Evolutionary conservation across 805 yeast genomes (phyloP).

Genomic region (Kuraishia piskuri): DNA sequence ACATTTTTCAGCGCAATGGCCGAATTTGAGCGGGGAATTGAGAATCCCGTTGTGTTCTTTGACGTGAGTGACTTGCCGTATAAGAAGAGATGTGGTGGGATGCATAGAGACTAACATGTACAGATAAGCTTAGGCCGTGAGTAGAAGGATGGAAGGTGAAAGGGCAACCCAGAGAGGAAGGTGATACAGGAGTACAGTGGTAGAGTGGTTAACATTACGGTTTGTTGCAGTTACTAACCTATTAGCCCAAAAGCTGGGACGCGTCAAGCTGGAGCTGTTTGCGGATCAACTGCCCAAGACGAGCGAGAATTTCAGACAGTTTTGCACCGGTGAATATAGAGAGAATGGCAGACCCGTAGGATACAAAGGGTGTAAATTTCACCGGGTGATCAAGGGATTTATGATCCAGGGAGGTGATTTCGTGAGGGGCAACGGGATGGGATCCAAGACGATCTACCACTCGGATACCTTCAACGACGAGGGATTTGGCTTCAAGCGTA

Average conservation of each 20-base stretch:
- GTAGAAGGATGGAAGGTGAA: conserved; percentile 6
- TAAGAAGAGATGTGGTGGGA: too few species aligned
- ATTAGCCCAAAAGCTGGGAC: conserved; percentile 24
- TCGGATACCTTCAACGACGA: conserved; percentile 34
- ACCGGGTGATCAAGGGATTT: conserved; percentile 62
- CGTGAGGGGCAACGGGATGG: conserved; percentile 34
- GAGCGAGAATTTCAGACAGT: conserved; percentile 41
- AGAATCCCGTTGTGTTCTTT: conserved; percentile 28
- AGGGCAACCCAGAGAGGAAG: too few species aligned
- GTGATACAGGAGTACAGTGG: too few species aligned
- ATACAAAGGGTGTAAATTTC: conserved; percentile 35
- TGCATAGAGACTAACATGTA: not conserved
- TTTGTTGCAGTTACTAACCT: not conserved
- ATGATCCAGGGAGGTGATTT: conserved; percentile 41
- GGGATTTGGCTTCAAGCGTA: conserved; percentile 24
- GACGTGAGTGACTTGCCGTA: too few species aligned
- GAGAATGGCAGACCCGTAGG: conserved; percentile 32
- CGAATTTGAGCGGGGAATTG: too few species aligned
- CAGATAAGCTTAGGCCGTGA: conserved; percentile 20
- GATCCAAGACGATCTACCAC: conserved; percentile 33
- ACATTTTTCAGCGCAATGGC: not conserved
- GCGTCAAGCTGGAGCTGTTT: conserved; percentile 36
- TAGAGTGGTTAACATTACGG: too few species aligned
- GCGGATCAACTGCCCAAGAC: conserved; percentile 34
- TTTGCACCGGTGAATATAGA: conserved; percentile 40